These are phyloP conservation scores for Candida parachauliodes DNA, from an alignment of 805 yeast genomes.

Conservation along the genomic window DNA sequence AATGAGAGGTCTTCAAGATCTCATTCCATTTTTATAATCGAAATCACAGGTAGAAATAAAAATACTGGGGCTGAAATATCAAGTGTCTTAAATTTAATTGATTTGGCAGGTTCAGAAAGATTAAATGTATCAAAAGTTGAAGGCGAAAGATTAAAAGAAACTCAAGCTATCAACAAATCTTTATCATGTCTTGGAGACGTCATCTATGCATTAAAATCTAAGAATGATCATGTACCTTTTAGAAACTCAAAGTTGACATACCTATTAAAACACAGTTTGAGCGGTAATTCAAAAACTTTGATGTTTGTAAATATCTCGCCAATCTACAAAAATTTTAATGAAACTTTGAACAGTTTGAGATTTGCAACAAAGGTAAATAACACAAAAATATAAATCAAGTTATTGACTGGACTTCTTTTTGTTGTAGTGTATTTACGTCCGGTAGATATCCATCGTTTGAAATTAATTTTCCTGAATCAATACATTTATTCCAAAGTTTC, in stretches of 20 bases:
- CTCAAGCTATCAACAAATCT: slow-evolving; percentile 85
- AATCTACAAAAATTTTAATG: slow-evolving; percentile 54
- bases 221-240: slow-evolving; percentile 56
- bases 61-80: slow-evolving; percentile 42
- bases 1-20: slow-evolving; percentile 90
- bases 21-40: slow-evolving; percentile 74
- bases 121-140: slow-evolving; percentile 67
- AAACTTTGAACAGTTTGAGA: slow-evolving; percentile 78
- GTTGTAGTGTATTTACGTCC: slow-evolving; percentile 24
- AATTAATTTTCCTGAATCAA: slow-evolving; percentile 21
- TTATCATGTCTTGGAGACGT: slow-evolving; percentile 89
- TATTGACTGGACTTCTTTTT: slow-evolving; percentile 4
- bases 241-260: slow-evolving; percentile 77
- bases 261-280: slow-evolving; percentile 75
- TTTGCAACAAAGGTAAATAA: slow-evolving; percentile 82
- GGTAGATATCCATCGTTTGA: slow-evolving; percentile 28
- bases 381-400: slow-evolving; percentile 31
- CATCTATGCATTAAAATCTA: slow-evolving; percentile 58
- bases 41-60: slow-evolving; percentile 51
- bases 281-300: slow-evolving; percentile 82
- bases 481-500: slow-evolving; percentile 25
- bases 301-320: slow-evolving; percentile 93
- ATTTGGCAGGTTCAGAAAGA: slow-evolving; percentile 93
- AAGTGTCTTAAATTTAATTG: slow-evolving; percentile 80
- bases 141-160: slow-evolving; percentile 80